Percentiles rank a stretch among this genome's conserved stretches.
phyloP scores from a whole-genome alignment of 345 rosid species.

The Mangifera indica region DNA sequence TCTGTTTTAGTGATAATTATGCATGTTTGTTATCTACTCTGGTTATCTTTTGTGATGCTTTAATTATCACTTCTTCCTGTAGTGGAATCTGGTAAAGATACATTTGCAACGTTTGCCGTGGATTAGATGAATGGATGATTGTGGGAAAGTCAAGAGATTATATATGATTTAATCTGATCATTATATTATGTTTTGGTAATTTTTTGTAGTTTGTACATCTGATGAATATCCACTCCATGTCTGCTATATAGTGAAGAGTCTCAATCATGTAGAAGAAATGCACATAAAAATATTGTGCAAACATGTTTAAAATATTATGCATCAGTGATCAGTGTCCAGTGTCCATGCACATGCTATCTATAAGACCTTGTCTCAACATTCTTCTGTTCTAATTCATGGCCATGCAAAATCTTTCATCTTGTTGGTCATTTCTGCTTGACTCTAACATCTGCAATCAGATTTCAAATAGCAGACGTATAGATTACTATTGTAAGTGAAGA shows the following conservation, averaged over 20 bases:
- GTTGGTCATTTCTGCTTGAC: neutral
- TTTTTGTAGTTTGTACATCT: neutral
- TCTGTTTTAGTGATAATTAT: neutral
- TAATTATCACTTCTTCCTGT: neutral
- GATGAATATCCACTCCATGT: neutral
- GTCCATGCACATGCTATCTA: neutral
- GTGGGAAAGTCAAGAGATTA: neutral
- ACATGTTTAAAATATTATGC: neutral
- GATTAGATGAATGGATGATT: neutral
- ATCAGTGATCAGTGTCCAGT: no score
- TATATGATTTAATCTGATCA: no score
- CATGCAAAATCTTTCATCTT: neutral
- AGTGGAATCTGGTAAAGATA: neutral
- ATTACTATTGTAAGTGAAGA: neutral
- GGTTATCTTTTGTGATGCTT: neutral
- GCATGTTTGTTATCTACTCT: neutral
- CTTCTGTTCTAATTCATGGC: neutral
- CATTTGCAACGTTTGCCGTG: neutral
- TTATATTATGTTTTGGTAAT: neutral
- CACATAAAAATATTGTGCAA: no score
- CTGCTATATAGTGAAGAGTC: neutral
- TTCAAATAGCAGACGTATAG: neutral
- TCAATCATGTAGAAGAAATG: neutral
- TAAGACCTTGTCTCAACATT: neutral
- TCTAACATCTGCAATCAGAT: neutral